These are phyloP conservation scores for Volutella citrinella DNA, from an alignment of 2,329 filamentous ascomycete genomes.

Conservation along the genomic window DNA sequence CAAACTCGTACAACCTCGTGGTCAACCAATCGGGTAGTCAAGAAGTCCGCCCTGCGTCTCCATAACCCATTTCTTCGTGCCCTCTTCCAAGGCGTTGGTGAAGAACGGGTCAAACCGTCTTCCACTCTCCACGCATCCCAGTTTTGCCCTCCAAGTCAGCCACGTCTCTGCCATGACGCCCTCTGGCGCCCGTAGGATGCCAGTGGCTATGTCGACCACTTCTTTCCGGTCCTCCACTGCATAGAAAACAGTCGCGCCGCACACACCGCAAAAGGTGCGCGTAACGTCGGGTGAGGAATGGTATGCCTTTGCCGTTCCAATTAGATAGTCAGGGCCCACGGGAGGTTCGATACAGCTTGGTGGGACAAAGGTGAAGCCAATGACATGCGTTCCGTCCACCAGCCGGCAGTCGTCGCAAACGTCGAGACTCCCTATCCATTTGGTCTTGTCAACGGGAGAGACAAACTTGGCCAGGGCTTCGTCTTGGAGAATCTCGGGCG, in stretches of 20 bases:
- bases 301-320: conserved; percentile 44
- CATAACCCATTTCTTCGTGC: conserved; percentile 36
- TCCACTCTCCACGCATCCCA: conserved; percentile 33
- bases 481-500: conserved; percentile 26
- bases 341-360: conserved; percentile 33
- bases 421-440: conserved; percentile 43
- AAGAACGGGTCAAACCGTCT: conserved; percentile 36
- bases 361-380: conserved; percentile 43
- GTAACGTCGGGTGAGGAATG: conserved; percentile 35
- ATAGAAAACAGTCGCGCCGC: conserved; percentile 44
- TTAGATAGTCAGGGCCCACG: conserved; percentile 33
- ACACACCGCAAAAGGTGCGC: conserved; percentile 44
- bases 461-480: conserved; percentile 30
- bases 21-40: conserved; percentile 26
- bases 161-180: conserved; percentile 43
- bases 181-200: conserved; percentile 42
- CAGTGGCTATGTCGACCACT: conserved; percentile 41
- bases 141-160: conserved; percentile 43
- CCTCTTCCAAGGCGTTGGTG: conserved; percentile 31
- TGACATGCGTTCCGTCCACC: conserved; percentile 38
- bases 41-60: conserved; percentile 32
- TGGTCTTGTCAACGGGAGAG: conserved; percentile 34
- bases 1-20: too few species aligned
- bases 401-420: conserved; percentile 44
- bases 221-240: conserved; percentile 28